phyloP scores from a whole-genome alignment of 2,329 filamentous ascomycete genomes.

The Diaporthe vaccinii region DNA sequence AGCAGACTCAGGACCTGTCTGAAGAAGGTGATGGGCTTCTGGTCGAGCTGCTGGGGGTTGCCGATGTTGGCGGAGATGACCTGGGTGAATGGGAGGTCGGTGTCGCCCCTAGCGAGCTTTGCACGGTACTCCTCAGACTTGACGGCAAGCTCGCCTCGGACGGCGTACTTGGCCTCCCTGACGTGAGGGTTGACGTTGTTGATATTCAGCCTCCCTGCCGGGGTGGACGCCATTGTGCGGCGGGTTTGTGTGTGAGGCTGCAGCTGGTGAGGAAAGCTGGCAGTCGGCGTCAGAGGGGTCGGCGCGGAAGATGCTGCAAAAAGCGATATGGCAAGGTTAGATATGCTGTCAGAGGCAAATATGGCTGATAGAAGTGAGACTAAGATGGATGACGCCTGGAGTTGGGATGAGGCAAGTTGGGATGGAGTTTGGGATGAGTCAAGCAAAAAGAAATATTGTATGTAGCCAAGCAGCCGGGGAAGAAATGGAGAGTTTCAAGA shows the following conservation, averaged over 20 bases:
- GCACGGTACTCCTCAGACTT: conserved; percentile 93
- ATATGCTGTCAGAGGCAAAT: not conserved
- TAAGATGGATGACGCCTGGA: conserved; percentile 13
- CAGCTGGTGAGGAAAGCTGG: conserved; percentile 41
- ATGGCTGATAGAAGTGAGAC: not conserved
- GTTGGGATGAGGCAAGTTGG: not conserved
- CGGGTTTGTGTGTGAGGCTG: conserved; percentile 35
- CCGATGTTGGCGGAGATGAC: conserved; percentile 99
- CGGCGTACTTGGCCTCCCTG: conserved; percentile 91
- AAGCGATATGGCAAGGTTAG: conserved; percentile 8
- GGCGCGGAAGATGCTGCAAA: conserved; percentile 36
- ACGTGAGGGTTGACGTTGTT: conserved; percentile 95
- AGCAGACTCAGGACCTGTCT: conserved; percentile 93
- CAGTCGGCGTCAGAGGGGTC: conserved; percentile 33
- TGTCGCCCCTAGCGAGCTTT: conserved; percentile 72
- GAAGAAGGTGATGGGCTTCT: conserved; percentile 99
- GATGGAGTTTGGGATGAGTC: conserved; percentile 11
- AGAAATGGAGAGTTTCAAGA: conserved; percentile 14
- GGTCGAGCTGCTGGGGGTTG: conserved; percentile 98
- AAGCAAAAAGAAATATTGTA: not conserved
- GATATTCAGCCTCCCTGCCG: conserved; percentile 70
- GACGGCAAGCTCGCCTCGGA: conserved; percentile 94
- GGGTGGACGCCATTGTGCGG: conserved; percentile 54
- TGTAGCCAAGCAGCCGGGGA: conserved; percentile 17
- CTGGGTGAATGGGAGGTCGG: conserved; percentile 83